Evolutionary conservation across 495 filamentous ascomycete species (phyloP).

Genomic region (Parachaetomium inaequale): DNA sequence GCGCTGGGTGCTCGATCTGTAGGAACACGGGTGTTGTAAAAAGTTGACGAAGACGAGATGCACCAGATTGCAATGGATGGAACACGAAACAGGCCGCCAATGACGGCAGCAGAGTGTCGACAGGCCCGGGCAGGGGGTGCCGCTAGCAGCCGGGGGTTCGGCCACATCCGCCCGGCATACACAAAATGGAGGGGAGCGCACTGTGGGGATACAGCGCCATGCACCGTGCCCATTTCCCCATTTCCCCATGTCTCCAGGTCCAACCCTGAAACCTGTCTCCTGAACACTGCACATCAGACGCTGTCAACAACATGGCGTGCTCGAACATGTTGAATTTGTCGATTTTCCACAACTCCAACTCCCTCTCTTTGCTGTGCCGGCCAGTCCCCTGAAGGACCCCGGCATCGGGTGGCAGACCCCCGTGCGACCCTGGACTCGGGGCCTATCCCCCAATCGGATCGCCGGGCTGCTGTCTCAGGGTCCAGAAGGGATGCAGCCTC

Average conservation of each 20-base stretch:
- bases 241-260: too few species aligned
- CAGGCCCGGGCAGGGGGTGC: neutral
- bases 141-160: neutral
- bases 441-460: neutral
- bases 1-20: neutral
- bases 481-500: neutral
- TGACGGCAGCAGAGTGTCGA: neutral
- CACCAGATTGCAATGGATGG: neutral
- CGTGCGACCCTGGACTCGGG: neutral
- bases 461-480: neutral
- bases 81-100: neutral
- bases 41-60: neutral
- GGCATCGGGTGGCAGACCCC: neutral
- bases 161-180: neutral
- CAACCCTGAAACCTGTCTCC: neutral
- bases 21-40: neutral
- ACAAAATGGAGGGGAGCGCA: too few species aligned
- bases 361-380: neutral
- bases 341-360: neutral
- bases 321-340: neutral
- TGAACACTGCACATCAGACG: neutral
- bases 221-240: neutral
- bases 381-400: neutral
- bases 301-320: neutral
- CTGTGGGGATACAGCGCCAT: neutral